Conservation (phyloP, 2,329 filamentous ascomycete genomes). For the Teratosphaeria nubilosa region DNA sequence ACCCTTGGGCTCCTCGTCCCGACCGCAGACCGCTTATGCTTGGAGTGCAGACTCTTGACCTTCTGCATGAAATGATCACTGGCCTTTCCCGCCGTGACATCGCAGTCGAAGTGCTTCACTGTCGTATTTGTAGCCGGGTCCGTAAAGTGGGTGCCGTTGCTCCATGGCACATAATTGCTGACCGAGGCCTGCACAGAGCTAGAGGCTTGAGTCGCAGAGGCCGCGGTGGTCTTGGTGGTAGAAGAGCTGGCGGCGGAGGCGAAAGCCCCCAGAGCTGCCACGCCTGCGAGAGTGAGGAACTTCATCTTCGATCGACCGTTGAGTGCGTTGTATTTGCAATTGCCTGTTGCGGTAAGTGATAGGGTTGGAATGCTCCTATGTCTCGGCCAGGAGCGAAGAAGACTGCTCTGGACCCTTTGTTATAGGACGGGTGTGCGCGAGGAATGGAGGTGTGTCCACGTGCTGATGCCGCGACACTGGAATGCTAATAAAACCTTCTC, state of each 20-base stretch:
- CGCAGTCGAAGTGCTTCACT: constrained; percentile 34
- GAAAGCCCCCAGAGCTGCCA: constrained; percentile 10
- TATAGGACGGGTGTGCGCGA: not conserved
- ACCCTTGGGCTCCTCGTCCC: constrained; percentile 6
- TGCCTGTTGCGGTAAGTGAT: not conserved
- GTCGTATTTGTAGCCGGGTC: constrained; percentile 17
- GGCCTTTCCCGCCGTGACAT: constrained; percentile 27
- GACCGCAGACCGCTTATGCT: constrained; percentile 9
- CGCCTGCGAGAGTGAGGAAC: constrained; percentile 10
- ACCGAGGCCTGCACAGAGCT: constrained; percentile 6
- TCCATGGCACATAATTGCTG: constrained; percentile 25
- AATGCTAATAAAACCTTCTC: not conserved
- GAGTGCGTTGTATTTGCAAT: not conserved
- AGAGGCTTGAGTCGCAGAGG: not conserved
- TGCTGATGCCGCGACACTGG: not conserved
- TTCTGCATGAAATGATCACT: constrained; percentile 30
- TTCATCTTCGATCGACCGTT: constrained; percentile 10
- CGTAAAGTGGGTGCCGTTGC: constrained; percentile 15
- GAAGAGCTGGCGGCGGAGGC: constrained; percentile 8
- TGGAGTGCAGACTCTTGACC: constrained; percentile 25
- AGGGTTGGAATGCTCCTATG: constrained; percentile 2
- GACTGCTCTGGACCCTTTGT: not conserved
- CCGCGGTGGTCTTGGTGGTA: not conserved
- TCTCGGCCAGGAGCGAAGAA: constrained; percentile 2
- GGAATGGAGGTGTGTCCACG: not conserved